Base-by-base conservation (phyloP, 306 rosid genomes). In the Nissolia schottii region DNA sequence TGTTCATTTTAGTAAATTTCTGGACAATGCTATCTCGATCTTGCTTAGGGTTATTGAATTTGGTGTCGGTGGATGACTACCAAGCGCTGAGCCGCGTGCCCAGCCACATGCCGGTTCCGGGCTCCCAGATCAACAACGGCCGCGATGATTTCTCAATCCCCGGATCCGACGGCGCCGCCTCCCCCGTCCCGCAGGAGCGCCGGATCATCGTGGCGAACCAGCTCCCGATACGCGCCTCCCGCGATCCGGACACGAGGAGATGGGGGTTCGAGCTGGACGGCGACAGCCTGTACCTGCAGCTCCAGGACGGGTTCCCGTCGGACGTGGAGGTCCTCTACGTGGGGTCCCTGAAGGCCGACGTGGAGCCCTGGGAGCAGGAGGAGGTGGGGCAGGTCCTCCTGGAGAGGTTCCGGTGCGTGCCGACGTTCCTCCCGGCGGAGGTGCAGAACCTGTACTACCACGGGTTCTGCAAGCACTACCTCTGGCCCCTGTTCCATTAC, bases 381-480 rank as follows among this genome's bases (percentile, higher is more conserved):
- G 84, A 81, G 23, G 88, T 86, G 6, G 74, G 91, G 0, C 79
- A 81, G 5, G 2, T 69, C 2, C 74, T 90, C 12, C 75, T 77
- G 0, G 82, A 86, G 0, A 64, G 75, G 71, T 86, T 90, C 48
- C 85, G 83, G 0, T 90, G 94, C n/a, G 90, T 90, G 0, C 94
- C 96, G 0, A 79, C 87, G 3, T 90, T 90, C 57, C 48, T 88
- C 6, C 78, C 90, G 1, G 0, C 23, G 0, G 88, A 88, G 0
- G 41, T 65, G 31, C 84, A 72, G 5, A 77, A 68, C 66, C 45
- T 24, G 14, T 90, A 73, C 64, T 90, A 90, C 59, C 96, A 90
- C 19, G 93, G 96, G 0, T 90, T 90, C 63, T 90, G 93, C 61
- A 90, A 90, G 85, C 96, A 90, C 71, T 90, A 90, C 14, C 92